Evolutionary conservation across 495 filamentous ascomycete species (phyloP).

Genomic region (Echria macrotheca): DNA sequence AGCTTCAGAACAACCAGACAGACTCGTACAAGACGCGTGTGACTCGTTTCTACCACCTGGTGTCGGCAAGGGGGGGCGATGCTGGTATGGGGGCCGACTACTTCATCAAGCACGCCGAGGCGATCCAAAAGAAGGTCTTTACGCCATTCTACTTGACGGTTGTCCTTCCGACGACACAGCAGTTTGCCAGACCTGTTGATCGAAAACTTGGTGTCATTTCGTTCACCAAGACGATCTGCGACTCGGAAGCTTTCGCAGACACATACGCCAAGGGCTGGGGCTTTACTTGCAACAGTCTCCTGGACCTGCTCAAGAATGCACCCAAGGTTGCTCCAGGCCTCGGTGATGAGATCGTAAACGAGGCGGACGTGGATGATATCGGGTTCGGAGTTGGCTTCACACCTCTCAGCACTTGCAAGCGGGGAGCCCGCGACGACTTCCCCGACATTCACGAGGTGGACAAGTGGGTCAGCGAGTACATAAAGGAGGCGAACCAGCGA

Average conservation of each 20-base stretch:
- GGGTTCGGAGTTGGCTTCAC: conserved; percentile 93
- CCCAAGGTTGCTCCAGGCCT: conserved; percentile 55
- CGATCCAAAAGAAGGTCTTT: conserved; percentile 76
- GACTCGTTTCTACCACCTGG: conserved; percentile 84
- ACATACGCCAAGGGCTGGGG: conserved; percentile 82
- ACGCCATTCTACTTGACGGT: conserved; percentile 75
- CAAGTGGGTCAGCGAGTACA: conserved; percentile 68
- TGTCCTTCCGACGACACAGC: conserved; percentile 81
- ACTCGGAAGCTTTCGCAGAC: conserved; percentile 71
- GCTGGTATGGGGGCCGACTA: conserved; percentile 81
- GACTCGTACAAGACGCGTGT: conserved; percentile 78
- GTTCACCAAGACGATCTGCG: conserved; percentile 80
- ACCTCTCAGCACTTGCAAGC: conserved; percentile 79
- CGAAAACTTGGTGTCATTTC: conserved; percentile 92
- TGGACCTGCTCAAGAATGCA: conserved; percentile 82
- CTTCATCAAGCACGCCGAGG: conserved; percentile 73
- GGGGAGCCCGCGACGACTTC: conserved; percentile 62
- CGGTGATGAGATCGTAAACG: conserved; percentile 69
- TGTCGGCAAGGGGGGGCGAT: conserved; percentile 68
- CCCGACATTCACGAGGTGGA: conserved; percentile 76
- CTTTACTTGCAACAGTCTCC: conserved; percentile 75
- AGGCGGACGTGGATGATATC: conserved; percentile 89
- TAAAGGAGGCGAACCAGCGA: conserved; percentile 48
- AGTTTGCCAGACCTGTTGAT: conserved; percentile 77
- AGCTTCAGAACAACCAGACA: conserved; percentile 68